Conservation (phyloP, 768 basidiomycete genomes). For the Mrakia hoshinonis region DNA sequence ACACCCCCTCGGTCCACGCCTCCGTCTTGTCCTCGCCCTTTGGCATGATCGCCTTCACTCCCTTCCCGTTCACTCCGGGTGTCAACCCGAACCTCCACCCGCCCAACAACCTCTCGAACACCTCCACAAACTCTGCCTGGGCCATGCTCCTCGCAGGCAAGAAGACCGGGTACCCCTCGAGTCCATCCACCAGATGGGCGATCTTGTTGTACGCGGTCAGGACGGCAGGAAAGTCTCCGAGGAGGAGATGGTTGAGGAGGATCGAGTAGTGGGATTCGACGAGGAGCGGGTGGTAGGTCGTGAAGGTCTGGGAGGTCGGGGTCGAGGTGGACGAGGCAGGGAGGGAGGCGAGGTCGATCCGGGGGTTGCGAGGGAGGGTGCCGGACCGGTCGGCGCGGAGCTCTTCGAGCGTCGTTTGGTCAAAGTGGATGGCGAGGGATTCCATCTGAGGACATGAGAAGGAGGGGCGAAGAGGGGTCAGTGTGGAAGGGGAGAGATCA, state of each 20-base stretch:
- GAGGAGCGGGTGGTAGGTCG: slow-evolving; percentile 82
- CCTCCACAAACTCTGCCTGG: slow-evolving; percentile 79
- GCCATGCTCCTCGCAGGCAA: slow-evolving; percentile 78
- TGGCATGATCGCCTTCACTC: slow-evolving; percentile 18
- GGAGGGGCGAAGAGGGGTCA: background rate
- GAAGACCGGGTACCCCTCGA: slow-evolving; percentile 84
- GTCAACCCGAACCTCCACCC: slow-evolving; percentile 60
- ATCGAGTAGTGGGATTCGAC: slow-evolving; percentile 79
- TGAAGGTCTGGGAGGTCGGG: slow-evolving; percentile 47
- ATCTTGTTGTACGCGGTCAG: slow-evolving; percentile 59
- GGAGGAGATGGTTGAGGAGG: slow-evolving; percentile 63
- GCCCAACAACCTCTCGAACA: slow-evolving; percentile 66
- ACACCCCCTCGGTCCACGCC: background rate
- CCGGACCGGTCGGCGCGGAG: background rate
- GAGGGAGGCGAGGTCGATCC: background rate
- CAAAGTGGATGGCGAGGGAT: background rate
- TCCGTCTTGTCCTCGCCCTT: background rate
- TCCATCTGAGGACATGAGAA: slow-evolving; percentile 13
- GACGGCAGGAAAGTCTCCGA: slow-evolving; percentile 61
- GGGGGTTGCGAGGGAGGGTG: background rate
- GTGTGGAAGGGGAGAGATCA: background rate
- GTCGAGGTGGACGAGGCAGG: too few relatives aligned
- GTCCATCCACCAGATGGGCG: slow-evolving; percentile 57
- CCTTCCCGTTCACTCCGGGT: slow-evolving; percentile 28
- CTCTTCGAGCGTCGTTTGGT: slow-evolving; percentile 5